Evolutionary conservation across 805 yeast species (phyloP), one percentile per base, ranked within the genome.

Genomic region (Starmerella lactis-condensi): DNA sequence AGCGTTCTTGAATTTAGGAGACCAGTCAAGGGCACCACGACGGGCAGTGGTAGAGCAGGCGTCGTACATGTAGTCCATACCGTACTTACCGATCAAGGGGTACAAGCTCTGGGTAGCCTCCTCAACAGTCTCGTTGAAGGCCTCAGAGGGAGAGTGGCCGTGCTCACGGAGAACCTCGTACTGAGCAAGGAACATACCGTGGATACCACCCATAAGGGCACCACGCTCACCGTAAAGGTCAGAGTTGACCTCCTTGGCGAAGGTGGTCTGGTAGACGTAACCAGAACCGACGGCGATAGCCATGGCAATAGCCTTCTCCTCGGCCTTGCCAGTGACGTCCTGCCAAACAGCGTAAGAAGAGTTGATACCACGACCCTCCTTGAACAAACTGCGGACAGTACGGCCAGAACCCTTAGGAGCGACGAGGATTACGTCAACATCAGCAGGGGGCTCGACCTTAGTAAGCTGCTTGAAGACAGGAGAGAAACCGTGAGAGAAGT

Each of bases 391-490:
- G 72, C 98, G 79, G 50, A 89, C 98, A 51, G 98, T 89, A 71
- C 98, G 82, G 67, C 98, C 98, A 43, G 96, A 85, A 60, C 98
- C 98, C 77, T 89, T 89, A 67, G 98, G 98, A 62, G 98, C 98
- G 56, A 85, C 98, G 57, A 89, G 70, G 65, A 89, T 89, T 48
- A 83, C 95, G 56, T 89, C 98, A 47, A 89, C 70, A 65, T 85
- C 77, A 47, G 65, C 63, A 66, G 98, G 98, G 53, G 93, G 75
- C 52, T 72, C 94, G 52, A 89, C 98, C 54, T 83, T 67, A 58
- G 98, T 89, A 64, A 85, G 75, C 52, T 82, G 82, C 67, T 82
- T 81, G 85, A 89, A 89, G 41, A 89, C 95, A 56, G 96, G 96
- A 35, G 95, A 83, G 79, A 89, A 89, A 57, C 98, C 98, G 68